These are phyloP conservation scores for Bretziella fagacearum DNA, from an alignment of 2,329 filamentous ascomycete genomes.

Conservation along the genomic window DNA sequence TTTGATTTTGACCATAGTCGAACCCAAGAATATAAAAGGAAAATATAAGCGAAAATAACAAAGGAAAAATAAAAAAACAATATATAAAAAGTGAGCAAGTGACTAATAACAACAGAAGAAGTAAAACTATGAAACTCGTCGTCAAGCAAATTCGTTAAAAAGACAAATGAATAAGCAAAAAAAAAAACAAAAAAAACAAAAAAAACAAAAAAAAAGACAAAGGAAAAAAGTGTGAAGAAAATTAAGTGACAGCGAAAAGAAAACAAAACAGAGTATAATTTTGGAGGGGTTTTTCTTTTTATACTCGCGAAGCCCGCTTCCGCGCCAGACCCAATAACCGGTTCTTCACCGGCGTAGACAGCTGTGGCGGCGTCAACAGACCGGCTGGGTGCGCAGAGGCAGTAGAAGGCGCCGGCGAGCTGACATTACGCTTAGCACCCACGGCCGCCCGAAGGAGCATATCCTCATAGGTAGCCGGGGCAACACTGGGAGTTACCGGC, in stretches of 20 bases:
- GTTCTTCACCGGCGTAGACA: constrained; percentile 15
- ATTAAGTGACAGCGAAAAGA: constrained; percentile 6
- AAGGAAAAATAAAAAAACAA: constrained; percentile 4
- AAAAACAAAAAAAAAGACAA: neutral
- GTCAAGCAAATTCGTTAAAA: constrained; percentile 7
- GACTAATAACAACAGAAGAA: constrained; percentile 6
- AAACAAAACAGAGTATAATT: neutral
- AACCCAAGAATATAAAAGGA: neutral
- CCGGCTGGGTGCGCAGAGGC: constrained; percentile 4
- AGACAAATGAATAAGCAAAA: neutral
- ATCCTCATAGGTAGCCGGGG: constrained; percentile 31
- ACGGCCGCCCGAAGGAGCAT: constrained; percentile 28
- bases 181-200: constrained; percentile 4
- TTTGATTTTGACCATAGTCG: neutral
- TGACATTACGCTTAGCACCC: constrained; percentile 27
- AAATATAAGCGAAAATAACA: constrained; percentile 2
- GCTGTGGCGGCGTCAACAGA: constrained; percentile 6
- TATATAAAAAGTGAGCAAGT: neutral
- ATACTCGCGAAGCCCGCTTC: constrained; percentile 9
- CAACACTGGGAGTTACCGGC: constrained; percentile 16
- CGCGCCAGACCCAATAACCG: constrained; percentile 12
- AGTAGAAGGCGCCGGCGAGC: constrained; percentile 16
- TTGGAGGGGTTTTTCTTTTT: neutral
- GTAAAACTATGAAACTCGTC: neutral
- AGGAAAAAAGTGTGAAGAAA: constrained; percentile 3